These are phyloP conservation scores for Zymoseptoria crescenta DNA, from an alignment of 2,329 filamentous ascomycete genomes.

Conservation along the genomic window DNA sequence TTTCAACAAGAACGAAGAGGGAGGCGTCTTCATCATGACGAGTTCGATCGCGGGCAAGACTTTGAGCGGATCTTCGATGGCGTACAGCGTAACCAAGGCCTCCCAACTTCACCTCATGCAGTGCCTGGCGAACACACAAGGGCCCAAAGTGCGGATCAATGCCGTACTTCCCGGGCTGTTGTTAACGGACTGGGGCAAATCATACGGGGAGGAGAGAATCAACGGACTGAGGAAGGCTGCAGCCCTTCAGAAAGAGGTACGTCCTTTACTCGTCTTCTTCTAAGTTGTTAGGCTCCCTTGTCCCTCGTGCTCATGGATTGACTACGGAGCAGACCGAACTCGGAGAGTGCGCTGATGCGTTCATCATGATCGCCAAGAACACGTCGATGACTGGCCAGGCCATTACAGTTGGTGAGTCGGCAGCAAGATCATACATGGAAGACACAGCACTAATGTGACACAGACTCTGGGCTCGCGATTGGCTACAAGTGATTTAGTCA, in stretches of 20 bases:
- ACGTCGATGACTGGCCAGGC: constrained; percentile 43
- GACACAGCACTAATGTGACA: not conserved
- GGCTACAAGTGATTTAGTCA: constrained; percentile 8
- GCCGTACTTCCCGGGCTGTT: constrained; percentile 57
- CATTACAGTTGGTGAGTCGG: constrained; percentile 35
- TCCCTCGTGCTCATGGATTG: too few relatives aligned
- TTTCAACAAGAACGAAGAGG: constrained; percentile 55
- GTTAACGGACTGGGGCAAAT: constrained; percentile 56
- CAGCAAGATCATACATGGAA: not conserved
- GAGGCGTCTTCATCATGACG: constrained; percentile 56
- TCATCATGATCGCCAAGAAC: constrained; percentile 47
- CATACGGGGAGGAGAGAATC: constrained; percentile 46
- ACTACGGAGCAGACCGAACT: constrained; percentile 36
- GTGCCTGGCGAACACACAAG: constrained; percentile 54
- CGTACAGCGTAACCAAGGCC: constrained; percentile 71
- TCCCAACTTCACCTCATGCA: constrained; percentile 55
- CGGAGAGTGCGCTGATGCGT: constrained; percentile 49
- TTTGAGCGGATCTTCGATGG: constrained; percentile 52
- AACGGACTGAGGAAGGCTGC: constrained; percentile 48
- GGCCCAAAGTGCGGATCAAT: constrained; percentile 56
- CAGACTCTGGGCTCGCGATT: constrained; percentile 13
- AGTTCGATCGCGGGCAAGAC: constrained; percentile 50
- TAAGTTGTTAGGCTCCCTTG: too few relatives aligned
- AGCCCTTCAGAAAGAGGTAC: constrained; percentile 53
- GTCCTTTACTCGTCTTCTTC: too few relatives aligned